Evolutionary conservation across 1,139 yeast genomes (phyloP).

Genomic region (Sugiyamaella paludigena): DNA sequence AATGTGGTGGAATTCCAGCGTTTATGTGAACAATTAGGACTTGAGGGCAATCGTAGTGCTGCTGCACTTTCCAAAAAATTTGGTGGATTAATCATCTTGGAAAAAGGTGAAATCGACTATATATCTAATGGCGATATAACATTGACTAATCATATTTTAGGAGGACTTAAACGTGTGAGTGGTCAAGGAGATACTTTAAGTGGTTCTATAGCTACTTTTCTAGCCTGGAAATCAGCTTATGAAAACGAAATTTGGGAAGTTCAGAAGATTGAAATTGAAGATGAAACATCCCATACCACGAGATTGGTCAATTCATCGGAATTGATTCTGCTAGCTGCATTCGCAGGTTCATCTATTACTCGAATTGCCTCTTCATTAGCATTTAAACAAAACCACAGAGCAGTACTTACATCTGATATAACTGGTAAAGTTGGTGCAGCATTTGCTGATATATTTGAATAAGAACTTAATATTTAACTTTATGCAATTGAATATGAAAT

Average conservation of each 20-base stretch:
- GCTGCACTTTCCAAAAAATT: slow-evolving; percentile 50
- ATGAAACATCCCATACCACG: slow-evolving; percentile 18
- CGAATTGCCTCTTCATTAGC: slow-evolving; percentile 67
- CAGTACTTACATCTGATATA: slow-evolving; percentile 83
- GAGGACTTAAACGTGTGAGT: slow-evolving; percentile 75
- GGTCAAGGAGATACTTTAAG: slow-evolving; percentile 85
- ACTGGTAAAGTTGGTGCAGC: slow-evolving; percentile 67
- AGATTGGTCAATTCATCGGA: slow-evolving; percentile 36
- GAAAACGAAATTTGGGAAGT: slow-evolving; percentile 53
- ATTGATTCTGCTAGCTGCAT: slow-evolving; percentile 57
- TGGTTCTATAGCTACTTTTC: slow-evolving; percentile 66
- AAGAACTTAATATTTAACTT: too few species aligned
- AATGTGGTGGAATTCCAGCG: slow-evolving; percentile 82
- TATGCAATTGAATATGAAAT: too few species aligned
- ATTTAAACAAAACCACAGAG: slow-evolving; percentile 60
- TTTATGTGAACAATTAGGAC: slow-evolving; percentile 35
- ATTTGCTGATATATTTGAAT: slow-evolving; percentile 50
- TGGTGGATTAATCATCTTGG: slow-evolving; percentile 63
- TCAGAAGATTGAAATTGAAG: slow-evolving; percentile 11
- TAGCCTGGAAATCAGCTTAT: slow-evolving; percentile 66
- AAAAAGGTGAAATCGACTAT: slow-evolving; percentile 68
- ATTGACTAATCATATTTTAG: slow-evolving; percentile 41
- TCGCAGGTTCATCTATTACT: slow-evolving; percentile 69
- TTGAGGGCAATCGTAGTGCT: slow-evolving; percentile 21
- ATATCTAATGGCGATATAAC: slow-evolving; percentile 49